These are phyloP conservation scores for Fibroporia radiculosa DNA, from an alignment of 768 basidiomycete genomes.

Conservation along the genomic window DNA sequence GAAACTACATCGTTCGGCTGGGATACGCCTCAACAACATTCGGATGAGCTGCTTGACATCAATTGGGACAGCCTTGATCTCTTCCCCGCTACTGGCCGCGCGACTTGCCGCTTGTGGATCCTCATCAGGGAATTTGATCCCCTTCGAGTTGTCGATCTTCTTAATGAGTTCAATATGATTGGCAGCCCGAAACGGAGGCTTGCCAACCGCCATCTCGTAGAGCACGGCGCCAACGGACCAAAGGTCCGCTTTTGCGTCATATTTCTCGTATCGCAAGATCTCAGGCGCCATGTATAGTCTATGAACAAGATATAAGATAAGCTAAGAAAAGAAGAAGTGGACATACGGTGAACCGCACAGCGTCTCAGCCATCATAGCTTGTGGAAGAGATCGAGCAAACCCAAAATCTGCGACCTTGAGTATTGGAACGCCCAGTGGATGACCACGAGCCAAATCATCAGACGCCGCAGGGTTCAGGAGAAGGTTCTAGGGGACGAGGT, in stretches of 20 bases:
- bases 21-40: constrained; percentile 73
- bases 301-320: not conserved
- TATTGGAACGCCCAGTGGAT: constrained; percentile 87
- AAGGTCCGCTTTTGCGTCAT: constrained; percentile 95
- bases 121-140: constrained; percentile 92
- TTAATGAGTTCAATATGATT: constrained; percentile 95
- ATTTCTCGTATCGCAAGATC: constrained; percentile 93
- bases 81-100: constrained; percentile 37
- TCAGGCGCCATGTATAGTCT: constrained; percentile 99
- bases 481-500: constrained; percentile 69
- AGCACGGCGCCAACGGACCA: constrained; percentile 98
- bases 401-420: constrained; percentile 98
- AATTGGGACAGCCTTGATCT: constrained; percentile 51
- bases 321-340: no score
- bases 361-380: constrained; percentile 93
- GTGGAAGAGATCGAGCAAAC: constrained; percentile 88
- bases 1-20: constrained; percentile 78
- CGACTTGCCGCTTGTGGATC: constrained; percentile 47
- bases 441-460: constrained; percentile 77
- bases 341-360: constrained; percentile 94
- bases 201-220: constrained; percentile 91
- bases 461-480: constrained; percentile 77
- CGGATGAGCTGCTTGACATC: constrained; percentile 90
- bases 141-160: constrained; percentile 88
- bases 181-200: constrained; percentile 89